Evolutionary conservation across 345 rosid genomes (phyloP), one percentile per base, ranked within the genome.

Genomic region (Camelina sativa): DNA sequence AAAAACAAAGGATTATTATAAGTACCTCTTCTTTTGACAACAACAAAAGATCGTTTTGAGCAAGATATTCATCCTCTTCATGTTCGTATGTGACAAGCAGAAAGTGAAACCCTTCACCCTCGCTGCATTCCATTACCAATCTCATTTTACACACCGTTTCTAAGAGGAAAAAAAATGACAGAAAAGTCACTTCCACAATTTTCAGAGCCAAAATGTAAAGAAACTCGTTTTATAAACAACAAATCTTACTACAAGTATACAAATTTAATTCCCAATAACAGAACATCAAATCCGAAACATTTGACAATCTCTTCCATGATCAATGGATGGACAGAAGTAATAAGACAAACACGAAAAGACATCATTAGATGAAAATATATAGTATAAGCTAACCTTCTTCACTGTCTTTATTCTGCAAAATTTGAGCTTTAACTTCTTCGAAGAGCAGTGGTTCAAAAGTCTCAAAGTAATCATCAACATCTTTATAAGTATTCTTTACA

Each of bases 361-460:
- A 68, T 41, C n/a, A 10, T 35, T 57, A 44, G 46, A 48, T 59
- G 30, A 3, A 25, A 4, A 47, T 4, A 58, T 40, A 72, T 32
- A 7, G 2, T 57, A 22, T 30, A 30, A 65, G 71, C 63, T 62
- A 62, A 90, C 97, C 95, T 86, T 91, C 91, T 81, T 89, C 97
- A 8, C 76, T 85, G 43, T 91, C 96, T 65, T 82, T 85, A 63
- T 71, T 88, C 76, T 87, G 98, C 69, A 85, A 78, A 74, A 94
- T 88, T 50, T 90, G 96, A 82, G 98, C 91, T 80, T 90, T 94
- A 28, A 89, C 92, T 84, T 94, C 98, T 77, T 94, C 98, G 34
- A 94, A 87, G 69, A 94, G 82, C 22, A 94, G 87, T 2, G 96
- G 95, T 84, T 94, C 98, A 75, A 88, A 87, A 65, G 95, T 88